Evolutionary conservation across 2,329 filamentous ascomycete species (phyloP).

Genomic region (Lachnellula cervina): DNA sequence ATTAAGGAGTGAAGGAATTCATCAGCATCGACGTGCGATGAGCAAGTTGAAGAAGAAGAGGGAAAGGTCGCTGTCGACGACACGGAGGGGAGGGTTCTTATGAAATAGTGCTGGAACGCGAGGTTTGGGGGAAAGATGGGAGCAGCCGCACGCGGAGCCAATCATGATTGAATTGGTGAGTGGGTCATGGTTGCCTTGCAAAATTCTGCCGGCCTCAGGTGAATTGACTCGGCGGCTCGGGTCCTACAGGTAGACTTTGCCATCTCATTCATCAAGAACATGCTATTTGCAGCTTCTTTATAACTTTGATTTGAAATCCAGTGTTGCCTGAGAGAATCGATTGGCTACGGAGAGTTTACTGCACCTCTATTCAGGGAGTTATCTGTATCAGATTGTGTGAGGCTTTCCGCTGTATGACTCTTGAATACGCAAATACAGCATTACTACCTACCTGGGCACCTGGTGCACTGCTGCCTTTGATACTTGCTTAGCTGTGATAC

Average conservation of each 20-base stretch:
- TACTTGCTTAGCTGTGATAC: not conserved
- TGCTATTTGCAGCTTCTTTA: not conserved
- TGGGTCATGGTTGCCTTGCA: no score
- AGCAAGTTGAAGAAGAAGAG: conserved; percentile 11
- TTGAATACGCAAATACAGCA: not conserved
- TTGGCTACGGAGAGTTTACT: conserved; percentile 33
- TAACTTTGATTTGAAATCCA: not conserved
- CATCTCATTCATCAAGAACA: no score
- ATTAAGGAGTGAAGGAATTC: conserved; percentile 21
- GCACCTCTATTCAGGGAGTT: not conserved
- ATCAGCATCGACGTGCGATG: conserved; percentile 10
- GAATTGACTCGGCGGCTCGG: no score
- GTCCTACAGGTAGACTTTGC: no score
- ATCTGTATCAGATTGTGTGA: conserved; percentile 1
- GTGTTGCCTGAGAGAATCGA: conserved; percentile 29
- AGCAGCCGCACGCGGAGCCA: not conserved
- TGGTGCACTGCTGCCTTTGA: not conserved
- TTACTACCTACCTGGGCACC: not conserved
- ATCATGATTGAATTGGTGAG: no score
- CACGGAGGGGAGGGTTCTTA: conserved; percentile 8
- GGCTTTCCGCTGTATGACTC: conserved; percentile 19
- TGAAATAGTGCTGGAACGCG: conserved; percentile 3
- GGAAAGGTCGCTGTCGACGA: conserved; percentile 3
- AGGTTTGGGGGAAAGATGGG: not conserved
- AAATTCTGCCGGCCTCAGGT: no score